Conservation (phyloP, 192 early-diverging fungal genomes). For the Spizellomyces punctatus region DNA sequence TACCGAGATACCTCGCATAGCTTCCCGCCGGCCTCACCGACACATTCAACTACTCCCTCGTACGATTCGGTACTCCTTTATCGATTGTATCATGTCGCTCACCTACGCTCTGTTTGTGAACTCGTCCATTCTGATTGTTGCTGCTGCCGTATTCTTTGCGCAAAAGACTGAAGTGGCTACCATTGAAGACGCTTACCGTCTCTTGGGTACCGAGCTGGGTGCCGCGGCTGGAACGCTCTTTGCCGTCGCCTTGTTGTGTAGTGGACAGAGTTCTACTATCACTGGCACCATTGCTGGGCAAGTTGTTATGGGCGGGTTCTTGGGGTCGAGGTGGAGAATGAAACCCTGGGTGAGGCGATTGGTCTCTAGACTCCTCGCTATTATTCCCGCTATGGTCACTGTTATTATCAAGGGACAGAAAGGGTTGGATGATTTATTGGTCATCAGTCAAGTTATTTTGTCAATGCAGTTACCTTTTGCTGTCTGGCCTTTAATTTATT, state of each 20-base stretch:
- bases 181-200: slow-evolving; percentile 64
- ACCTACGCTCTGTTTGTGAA: slow-evolving; percentile 76
- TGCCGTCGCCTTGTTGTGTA: slow-evolving; percentile 73
- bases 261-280: slow-evolving; percentile 76
- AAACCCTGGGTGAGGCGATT: slow-evolving; percentile 69
- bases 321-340: slow-evolving; percentile 51
- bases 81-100: slow-evolving; percentile 43
- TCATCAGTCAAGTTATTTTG: slow-evolving; percentile 74
- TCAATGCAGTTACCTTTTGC: slow-evolving; percentile 86
- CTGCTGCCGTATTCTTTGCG: slow-evolving; percentile 69
- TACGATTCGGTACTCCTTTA: slow-evolving; percentile 12
- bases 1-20: slow-evolving; percentile 30
- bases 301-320: slow-evolving; percentile 80
- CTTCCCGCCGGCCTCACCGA: neutral
- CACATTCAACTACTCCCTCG: slow-evolving; percentile 9
- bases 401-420: slow-evolving; percentile 62
- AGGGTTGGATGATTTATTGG: slow-evolving; percentile 64
- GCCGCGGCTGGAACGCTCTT: slow-evolving; percentile 66
- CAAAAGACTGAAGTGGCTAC: slow-evolving; percentile 55
- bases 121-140: slow-evolving; percentile 77
- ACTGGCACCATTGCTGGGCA: slow-evolving; percentile 82
- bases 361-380: slow-evolving; percentile 69
- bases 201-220: slow-evolving; percentile 64
- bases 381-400: slow-evolving; percentile 71
- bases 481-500: slow-evolving; percentile 75